These are phyloP conservation scores for Trichoderma oligosporum DNA, from an alignment of 2,329 filamentous ascomycete species.

Conservation along the genomic window DNA sequence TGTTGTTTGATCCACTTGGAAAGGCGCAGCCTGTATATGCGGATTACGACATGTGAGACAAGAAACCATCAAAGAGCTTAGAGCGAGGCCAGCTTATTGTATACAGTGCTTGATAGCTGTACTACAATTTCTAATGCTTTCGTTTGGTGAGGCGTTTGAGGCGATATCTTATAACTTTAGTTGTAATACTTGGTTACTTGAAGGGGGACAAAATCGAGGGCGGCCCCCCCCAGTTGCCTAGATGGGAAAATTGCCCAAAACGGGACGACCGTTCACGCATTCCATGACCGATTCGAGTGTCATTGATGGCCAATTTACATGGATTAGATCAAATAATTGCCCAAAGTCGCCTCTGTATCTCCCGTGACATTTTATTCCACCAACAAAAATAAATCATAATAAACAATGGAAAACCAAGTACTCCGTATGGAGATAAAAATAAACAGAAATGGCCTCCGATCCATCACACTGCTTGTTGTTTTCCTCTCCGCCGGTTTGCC, in stretches of 20 bases:
- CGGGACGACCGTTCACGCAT: conserved; percentile 2
- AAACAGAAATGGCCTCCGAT: background rate
- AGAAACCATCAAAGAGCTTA: too few species aligned
- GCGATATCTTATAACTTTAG: too few species aligned
- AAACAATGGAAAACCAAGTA: too few species aligned
- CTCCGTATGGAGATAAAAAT: too few species aligned
- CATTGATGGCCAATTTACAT: background rate
- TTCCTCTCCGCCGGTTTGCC: conserved; percentile 10
- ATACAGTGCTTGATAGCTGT: too few species aligned
- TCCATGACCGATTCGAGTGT: conserved; percentile 2
- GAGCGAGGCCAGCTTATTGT: conserved; percentile 13
- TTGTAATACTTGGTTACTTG: too few species aligned
- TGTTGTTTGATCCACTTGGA: conserved; percentile 9
- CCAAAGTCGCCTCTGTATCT: too few species aligned
- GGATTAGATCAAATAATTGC: too few species aligned
- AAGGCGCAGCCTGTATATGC: conserved; percentile 13
- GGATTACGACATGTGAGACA: conserved; percentile 18
- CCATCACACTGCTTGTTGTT: background rate
- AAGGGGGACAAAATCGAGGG: too few species aligned
- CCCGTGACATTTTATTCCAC: too few species aligned
- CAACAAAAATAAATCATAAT: too few species aligned
- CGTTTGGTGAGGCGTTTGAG: background rate
- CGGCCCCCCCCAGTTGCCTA: background rate
- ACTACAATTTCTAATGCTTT: background rate
- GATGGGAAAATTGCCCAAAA: conserved; percentile 9